These are phyloP conservation scores for Stropharia rugosoannulata DNA, from an alignment of 768 basidiomycete species.

Conservation along the genomic window DNA sequence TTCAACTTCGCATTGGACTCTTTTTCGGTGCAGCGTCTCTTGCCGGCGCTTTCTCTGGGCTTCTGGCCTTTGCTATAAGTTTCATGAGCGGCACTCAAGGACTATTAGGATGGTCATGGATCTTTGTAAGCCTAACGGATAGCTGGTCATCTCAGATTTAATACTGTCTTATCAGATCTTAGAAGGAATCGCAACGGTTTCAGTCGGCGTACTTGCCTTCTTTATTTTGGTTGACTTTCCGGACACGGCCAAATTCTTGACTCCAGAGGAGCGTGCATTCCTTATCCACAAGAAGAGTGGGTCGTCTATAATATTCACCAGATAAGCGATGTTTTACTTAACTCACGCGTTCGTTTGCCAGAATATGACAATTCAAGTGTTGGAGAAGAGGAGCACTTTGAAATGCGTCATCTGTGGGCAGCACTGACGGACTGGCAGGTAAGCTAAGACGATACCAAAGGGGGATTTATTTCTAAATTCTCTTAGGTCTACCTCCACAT, in stretches of 20 bases:
- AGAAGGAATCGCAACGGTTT: conserved; percentile 62
- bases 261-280: conserved; percentile 56
- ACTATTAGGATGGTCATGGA: conserved; percentile 64
- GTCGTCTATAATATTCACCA: background rate
- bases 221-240: conserved; percentile 64
- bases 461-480: background rate
- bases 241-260: conserved; percentile 56
- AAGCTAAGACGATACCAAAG: background rate
- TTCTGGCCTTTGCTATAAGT: conserved; percentile 54
- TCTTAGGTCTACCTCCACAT: conserved; percentile 52
- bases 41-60: conserved; percentile 62
- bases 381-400: conserved; percentile 62
- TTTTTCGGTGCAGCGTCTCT: conserved; percentile 68
- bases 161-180: conserved; percentile 40
- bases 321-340: too few relatives aligned
- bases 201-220: conserved; percentile 52
- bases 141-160: background rate
- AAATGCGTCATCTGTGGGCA: conserved; percentile 48
- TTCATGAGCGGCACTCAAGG: conserved; percentile 48
- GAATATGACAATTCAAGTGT: conserved; percentile 57
- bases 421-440: conserved; percentile 68
- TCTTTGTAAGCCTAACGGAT: conserved; percentile 44
- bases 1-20: conserved; percentile 58
- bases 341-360: conserved; percentile 15
- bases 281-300: conserved; percentile 56